These are phyloP conservation scores for Stevia rebaudiana DNA, from an alignment of 140 eudicot species.

Conservation along the genomic window DNA sequence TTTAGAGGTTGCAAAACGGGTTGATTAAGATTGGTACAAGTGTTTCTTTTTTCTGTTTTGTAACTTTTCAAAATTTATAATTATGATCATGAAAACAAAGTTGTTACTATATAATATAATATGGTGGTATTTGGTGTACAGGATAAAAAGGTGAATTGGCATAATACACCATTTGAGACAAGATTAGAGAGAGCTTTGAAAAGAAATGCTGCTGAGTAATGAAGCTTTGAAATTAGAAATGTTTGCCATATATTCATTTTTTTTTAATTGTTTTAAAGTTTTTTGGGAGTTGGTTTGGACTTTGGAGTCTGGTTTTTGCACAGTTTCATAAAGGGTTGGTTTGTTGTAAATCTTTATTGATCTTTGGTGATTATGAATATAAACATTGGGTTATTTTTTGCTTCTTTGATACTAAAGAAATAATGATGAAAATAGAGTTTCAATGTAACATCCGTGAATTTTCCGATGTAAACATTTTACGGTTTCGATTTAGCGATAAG, in stretches of 20 bases:
- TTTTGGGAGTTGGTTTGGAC: constrained; percentile 15
- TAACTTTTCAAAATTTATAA: too few relatives aligned
- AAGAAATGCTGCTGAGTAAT: constrained; percentile 31
- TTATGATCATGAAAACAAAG: too few relatives aligned
- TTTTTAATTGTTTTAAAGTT: not conserved
- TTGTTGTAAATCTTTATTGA: constrained; percentile 31
- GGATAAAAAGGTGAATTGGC: constrained; percentile 94
- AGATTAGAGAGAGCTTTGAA: constrained; percentile 86
- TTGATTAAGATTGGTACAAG: not conserved
- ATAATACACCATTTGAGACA: constrained; percentile 76
- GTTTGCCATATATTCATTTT: not conserved
- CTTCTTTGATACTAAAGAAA: too few relatives aligned
- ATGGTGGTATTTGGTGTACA: constrained; percentile 32
- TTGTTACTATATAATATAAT: too few relatives aligned
- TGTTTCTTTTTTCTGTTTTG: too few relatives aligned
- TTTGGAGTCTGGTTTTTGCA: not conserved
- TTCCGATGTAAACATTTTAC: too few relatives aligned
- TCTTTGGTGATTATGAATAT: constrained; percentile 24
- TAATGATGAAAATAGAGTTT: too few relatives aligned
- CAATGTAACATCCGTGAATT: too few relatives aligned
- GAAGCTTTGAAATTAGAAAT: constrained; percentile 30
- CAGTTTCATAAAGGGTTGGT: constrained; percentile 3
- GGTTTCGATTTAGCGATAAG: too few relatives aligned
- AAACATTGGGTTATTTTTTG: constrained; percentile 17
- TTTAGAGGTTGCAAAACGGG: not conserved